phyloP scores from a whole-genome alignment of 208 protist genomes.

The Blastocrithidia nonstop region DNA sequence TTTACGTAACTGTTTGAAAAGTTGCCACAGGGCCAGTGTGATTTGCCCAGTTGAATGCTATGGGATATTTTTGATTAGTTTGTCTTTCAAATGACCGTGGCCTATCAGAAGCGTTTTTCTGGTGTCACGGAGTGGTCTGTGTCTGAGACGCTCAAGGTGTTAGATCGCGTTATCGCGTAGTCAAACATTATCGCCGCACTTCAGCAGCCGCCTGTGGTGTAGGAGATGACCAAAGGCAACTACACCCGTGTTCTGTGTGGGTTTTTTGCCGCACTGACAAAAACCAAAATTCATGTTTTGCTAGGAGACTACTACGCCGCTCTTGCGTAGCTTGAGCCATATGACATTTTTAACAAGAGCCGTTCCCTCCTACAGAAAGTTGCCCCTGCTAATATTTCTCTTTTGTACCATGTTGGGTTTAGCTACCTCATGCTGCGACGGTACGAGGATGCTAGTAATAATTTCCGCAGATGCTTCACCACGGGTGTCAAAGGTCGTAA shows the following conservation, averaged over 20 bases:
- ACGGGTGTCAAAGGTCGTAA: conserved; percentile 50
- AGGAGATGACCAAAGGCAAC: conserved; percentile 18
- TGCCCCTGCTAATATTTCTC: conserved; percentile 52
- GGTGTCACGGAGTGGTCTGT: conserved; percentile 50
- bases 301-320: conserved; percentile 76
- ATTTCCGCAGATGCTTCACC: conserved; percentile 56
- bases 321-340: conserved; percentile 37
- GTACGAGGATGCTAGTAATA: conserved; percentile 74
- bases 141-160: conserved; percentile 26
- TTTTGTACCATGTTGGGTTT: conserved; percentile 80
- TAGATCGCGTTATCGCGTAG: conserved; percentile 43
- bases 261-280: conserved; percentile 70
- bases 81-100: conserved; percentile 76
- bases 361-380: conserved; percentile 41
- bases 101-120: conserved; percentile 71
- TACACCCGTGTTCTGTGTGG: conserved; percentile 42
- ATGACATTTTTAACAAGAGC: conserved; percentile 62
- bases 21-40: conserved; percentile 22
- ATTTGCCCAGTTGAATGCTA: conserved; percentile 71
- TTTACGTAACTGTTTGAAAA: conserved; percentile 43
- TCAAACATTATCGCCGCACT: conserved; percentile 28
- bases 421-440: conserved; percentile 85
- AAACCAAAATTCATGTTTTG: conserved; percentile 67
- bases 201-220: conserved; percentile 8
- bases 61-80: conserved; percentile 88